phyloP scores from a whole-genome alignment of 139 green algal species.

The Nannochloris sp. region DNA sequence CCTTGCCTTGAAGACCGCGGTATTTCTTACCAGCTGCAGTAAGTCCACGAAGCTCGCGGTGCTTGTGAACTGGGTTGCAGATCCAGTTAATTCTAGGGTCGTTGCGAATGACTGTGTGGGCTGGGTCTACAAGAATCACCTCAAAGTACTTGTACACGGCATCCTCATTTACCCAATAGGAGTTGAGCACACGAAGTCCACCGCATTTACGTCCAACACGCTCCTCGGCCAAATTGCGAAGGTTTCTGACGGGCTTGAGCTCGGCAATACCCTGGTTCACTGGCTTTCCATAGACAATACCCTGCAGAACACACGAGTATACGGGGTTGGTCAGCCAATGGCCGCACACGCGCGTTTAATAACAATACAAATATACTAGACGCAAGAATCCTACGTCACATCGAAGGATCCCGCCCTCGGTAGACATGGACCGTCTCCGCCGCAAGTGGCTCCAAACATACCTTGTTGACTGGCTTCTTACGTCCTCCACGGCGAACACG shows the following conservation, averaged over 20 bases:
- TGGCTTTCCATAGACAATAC: conserved; percentile 97
- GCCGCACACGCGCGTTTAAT: too few relatives aligned
- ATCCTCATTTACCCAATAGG: conserved; percentile 99
- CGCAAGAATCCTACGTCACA: neutral
- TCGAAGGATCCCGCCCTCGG: neutral
- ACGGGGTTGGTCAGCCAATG: too few relatives aligned
- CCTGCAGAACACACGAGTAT: conserved; percentile 39
- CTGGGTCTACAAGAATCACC: conserved; percentile 95
- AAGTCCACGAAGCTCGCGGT: conserved; percentile 94
- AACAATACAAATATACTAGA: too few relatives aligned
- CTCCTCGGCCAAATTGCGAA: conserved; percentile 90
- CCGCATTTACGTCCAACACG: conserved; percentile 85
- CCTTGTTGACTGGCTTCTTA: conserved; percentile 94
- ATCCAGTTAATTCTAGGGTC: conserved; percentile 99
- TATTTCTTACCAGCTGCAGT: conserved; percentile 88
- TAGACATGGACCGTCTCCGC: neutral
- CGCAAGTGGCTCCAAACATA: conserved; percentile 18
- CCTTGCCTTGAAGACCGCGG: conserved; percentile 84
- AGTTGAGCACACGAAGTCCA: conserved; percentile 96
- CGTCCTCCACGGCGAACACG: conserved; percentile 91
- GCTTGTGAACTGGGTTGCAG: conserved; percentile 93
- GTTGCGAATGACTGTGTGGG: conserved; percentile 87
- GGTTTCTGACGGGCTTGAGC: conserved; percentile 94
- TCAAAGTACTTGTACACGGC: conserved; percentile 99
- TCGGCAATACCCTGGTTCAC: conserved; percentile 93